phyloP scores from a whole-genome alignment of 768 basidiomycete genomes.

The Boletus rufocinnamomeus region DNA sequence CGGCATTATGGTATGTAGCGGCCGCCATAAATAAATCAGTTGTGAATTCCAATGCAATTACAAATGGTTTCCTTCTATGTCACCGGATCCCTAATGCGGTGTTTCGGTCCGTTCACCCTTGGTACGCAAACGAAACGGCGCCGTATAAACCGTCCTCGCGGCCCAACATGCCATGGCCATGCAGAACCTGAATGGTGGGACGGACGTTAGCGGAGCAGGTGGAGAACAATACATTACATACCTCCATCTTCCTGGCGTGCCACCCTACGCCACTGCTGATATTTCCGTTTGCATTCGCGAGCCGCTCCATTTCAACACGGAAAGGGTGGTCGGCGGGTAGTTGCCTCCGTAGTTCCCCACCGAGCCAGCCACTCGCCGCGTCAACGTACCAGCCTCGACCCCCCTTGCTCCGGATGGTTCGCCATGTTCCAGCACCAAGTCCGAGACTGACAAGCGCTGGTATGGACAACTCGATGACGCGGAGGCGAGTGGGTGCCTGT shows the following conservation, averaged over 20 bases:
- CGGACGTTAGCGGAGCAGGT: constrained; percentile 3
- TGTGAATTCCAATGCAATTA: background rate
- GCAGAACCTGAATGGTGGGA: constrained; percentile 57
- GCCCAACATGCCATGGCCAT: constrained; percentile 88
- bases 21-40: background rate
- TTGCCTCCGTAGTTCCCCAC: constrained; percentile 58
- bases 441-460: constrained; percentile 72
- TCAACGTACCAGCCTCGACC: constrained; percentile 96
- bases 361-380: constrained; percentile 77
- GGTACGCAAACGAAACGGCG: constrained; percentile 92
- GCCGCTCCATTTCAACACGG: constrained; percentile 65
- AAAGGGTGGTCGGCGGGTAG: constrained; percentile 63
- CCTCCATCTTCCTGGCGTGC: constrained; percentile 98
- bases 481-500: constrained; percentile 67
- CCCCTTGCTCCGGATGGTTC: constrained; percentile 88
- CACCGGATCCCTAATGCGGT: background rate
- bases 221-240: constrained; percentile 39
- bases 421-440: constrained; percentile 82
- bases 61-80: background rate
- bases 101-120: constrained; percentile 52
- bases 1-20: constrained; percentile 1
- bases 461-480: constrained; percentile 87
- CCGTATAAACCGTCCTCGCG: constrained; percentile 93
- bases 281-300: constrained; percentile 82
- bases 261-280: constrained; percentile 92